Conservation (phyloP, 768 basidiomycete species). For the Pisolithus marmoratus region DNA sequence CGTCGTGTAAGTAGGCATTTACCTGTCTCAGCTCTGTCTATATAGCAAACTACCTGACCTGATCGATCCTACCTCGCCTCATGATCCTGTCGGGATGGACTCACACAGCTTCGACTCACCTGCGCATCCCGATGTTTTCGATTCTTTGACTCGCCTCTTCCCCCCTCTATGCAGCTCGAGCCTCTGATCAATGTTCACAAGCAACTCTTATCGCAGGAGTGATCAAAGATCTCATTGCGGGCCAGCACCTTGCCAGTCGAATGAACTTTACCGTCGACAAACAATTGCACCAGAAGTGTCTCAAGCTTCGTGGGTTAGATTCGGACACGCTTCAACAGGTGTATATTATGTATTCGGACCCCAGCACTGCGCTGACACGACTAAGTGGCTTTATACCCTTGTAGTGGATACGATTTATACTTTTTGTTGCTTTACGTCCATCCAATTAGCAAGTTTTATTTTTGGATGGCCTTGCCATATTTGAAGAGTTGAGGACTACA, state of each 20-base stretch:
- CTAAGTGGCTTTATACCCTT: conserved; percentile 17
- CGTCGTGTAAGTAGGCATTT: conserved; percentile 49
- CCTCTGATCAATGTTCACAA: conserved; percentile 88
- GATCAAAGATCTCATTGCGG: conserved; percentile 75
- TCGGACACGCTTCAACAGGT: conserved; percentile 48
- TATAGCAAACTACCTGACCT: conserved; percentile 68
- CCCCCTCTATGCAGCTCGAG: conserved; percentile 73
- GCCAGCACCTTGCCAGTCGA: conserved; percentile 75
- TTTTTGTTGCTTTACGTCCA: neutral
- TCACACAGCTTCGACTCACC: conserved; percentile 59
- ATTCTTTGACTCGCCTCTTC: conserved; percentile 64
- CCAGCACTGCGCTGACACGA: conserved; percentile 3
- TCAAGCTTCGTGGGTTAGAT: conserved; percentile 64
- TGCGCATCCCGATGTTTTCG: conserved; percentile 75
- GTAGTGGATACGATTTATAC: conserved; percentile 5
- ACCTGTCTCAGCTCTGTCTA: conserved; percentile 65
- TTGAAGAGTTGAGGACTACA: neutral
- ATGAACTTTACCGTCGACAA: conserved; percentile 68
- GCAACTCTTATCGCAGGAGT: conserved; percentile 73
- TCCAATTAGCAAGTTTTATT: neutral
- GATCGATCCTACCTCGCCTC: conserved; percentile 78
- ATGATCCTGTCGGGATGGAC: conserved; percentile 61
- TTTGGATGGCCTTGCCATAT: neutral
- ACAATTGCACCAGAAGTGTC: conserved; percentile 69
- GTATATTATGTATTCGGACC: conserved; percentile 30